Evolutionary conservation across 306 rosid species (phyloP), one percentile per base, ranked within the genome.

Genomic region (Trifolium subterraneum): DNA sequence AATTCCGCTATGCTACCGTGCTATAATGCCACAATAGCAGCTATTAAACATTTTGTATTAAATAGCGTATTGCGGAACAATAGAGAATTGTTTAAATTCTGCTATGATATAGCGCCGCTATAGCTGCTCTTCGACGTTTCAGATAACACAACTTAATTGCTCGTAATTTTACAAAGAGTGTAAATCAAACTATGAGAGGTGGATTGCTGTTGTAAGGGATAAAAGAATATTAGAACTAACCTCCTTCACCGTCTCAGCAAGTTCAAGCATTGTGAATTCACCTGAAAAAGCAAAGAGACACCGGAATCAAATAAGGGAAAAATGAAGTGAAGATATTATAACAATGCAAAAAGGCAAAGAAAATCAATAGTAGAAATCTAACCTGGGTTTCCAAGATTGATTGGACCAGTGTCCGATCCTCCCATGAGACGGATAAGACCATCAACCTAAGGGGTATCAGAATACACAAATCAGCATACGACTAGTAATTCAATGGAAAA

Each of bases 221-320:
- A 67, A 16, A 42, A 39, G 73, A 52, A n/a, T n/a, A n/a, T 36
- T 80, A 45, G 58, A 27, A 77, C 85, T 79, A 2, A 90, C 98
- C 97, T 94, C 97, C 86, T 94, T 94, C 73, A 94, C 96, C 0
- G 89, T 91, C 85, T 94, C 90, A 4, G 98, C 98, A 48, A 94
- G 97, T 83, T 94, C 98, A 2, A 84, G 79, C 96, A 94, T 87
- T 72, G 98, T 94, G 78, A 94, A 94, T 88, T 94, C 97, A 82
- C 97, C 98, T 92, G 85, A 72, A 85, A 71, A 70, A 10, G 52
- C 16, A 78, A 27, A 31, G 56, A 75, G 47, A 35, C n/a, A 55
- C 19, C 6, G 69, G 38, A 56, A 59, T 62, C 63, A 73, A 44
- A 55, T 15, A 9, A 33, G 13, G 68, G 20, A 2, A 60, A 35